phyloP scores from a whole-genome alignment of 345 rosid species.

The Mallotus nudiflorus region DNA sequence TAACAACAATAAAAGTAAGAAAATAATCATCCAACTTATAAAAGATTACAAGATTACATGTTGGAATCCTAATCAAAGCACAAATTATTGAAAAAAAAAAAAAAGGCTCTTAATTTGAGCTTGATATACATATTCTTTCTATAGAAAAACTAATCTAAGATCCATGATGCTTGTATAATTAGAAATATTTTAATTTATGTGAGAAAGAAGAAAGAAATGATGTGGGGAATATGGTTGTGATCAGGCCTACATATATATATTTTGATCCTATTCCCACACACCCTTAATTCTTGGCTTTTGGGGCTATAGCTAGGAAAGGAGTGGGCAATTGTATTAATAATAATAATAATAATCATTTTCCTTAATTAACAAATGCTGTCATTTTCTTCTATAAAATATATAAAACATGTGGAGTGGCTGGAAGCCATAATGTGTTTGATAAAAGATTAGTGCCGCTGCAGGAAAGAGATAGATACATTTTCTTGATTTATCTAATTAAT shows the following conservation, averaged over 20 bases:
- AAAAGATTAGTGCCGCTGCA: neutral
- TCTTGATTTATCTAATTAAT: constrained; percentile 11
- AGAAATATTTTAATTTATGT: constrained; percentile 6
- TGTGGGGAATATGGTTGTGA: constrained; percentile 11
- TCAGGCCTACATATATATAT: too few relatives aligned
- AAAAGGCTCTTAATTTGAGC: neutral
- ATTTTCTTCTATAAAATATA: constrained; percentile 21
- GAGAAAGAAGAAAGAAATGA: constrained; percentile 6
- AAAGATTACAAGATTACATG: too few relatives aligned
- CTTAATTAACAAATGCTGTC: constrained; percentile 16
- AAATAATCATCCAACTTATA: too few relatives aligned
- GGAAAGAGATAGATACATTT: constrained; percentile 3
- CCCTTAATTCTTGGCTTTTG: constrained; percentile 47
- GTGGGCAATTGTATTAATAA: constrained; percentile 6
- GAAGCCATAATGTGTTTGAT: constrained; percentile 17
- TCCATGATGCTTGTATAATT: constrained; percentile 17
- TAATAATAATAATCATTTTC: constrained; percentile 30
- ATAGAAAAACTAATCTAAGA: neutral
- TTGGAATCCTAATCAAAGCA: too few relatives aligned
- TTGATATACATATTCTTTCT: neutral
- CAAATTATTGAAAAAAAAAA: too few relatives aligned
- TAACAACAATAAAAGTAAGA: too few relatives aligned
- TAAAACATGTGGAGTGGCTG: constrained; percentile 19
- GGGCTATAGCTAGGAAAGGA: constrained; percentile 1
- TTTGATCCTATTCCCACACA: neutral